Conservation (phyloP, 768 basidiomycete genomes). For the Peribolospora baueri region DNA sequence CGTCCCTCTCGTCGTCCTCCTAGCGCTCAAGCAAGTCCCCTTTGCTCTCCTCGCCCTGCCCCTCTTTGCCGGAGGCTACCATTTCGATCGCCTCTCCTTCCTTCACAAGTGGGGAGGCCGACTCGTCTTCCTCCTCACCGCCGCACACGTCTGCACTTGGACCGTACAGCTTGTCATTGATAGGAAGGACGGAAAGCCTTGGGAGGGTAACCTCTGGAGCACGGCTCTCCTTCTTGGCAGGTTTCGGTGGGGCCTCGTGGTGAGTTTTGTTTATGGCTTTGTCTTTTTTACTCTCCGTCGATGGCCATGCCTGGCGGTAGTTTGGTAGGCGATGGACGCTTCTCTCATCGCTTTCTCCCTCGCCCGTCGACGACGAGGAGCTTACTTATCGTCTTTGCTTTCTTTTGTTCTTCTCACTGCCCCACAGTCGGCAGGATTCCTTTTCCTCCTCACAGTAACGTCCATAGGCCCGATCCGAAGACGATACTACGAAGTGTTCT, state of each 20-base stretch:
- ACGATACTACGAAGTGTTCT: constrained; percentile 39
- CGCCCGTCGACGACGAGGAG: neutral
- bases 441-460: constrained; percentile 31
- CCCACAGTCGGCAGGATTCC: constrained; percentile 31
- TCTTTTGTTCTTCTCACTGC: neutral
- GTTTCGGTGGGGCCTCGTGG: constrained; percentile 38
- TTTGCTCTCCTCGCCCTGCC: constrained; percentile 46
- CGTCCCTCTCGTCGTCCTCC: constrained; percentile 41
- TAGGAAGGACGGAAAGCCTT: constrained; percentile 9
- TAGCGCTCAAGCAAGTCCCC: constrained; percentile 44
- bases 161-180: constrained; percentile 39
- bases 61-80: constrained; percentile 32
- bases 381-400: constrained; percentile 3
- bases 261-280: constrained; percentile 5
- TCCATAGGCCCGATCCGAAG: constrained; percentile 31
- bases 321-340: constrained; percentile 17
- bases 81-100: constrained; percentile 48
- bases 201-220: constrained; percentile 22
- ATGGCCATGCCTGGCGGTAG: neutral
- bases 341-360: constrained; percentile 12
- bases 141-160: constrained; percentile 42
- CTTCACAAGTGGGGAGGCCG: constrained; percentile 49
- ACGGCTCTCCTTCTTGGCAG: constrained; percentile 14
- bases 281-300: neutral
- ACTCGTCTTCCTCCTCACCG: constrained; percentile 38